These are phyloP conservation scores for Plasmodium billcollinsi DNA, from an alignment of 169 alveolate genomes.

Conservation along the genomic window DNA sequence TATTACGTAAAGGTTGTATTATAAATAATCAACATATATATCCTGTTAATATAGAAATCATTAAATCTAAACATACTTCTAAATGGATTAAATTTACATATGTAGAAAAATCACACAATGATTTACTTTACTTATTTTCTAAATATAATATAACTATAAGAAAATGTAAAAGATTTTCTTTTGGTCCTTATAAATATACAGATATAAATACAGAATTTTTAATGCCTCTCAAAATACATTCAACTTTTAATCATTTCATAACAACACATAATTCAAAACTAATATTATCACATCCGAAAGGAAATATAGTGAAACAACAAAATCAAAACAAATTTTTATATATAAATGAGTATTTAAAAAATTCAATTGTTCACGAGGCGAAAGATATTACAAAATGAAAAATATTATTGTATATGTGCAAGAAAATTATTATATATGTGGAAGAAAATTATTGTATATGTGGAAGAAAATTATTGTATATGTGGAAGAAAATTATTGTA, in stretches of 20 bases:
- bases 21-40: conserved; percentile 15
- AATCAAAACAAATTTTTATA: conserved; percentile 1
- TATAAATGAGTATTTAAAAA: conserved; percentile 22
- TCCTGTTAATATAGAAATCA: conserved; percentile 28
- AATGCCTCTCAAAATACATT: conserved; percentile 54
- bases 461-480: no score
- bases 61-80: conserved; percentile 4
- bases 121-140: conserved; percentile 26
- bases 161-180: conserved; percentile 72
- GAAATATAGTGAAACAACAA: conserved; percentile 17
- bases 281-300: conserved; percentile 22
- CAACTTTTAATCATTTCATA: conserved; percentile 16
- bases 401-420: no score
- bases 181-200: conserved; percentile 65
- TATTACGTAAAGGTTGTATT: conserved; percentile 43
- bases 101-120: conserved; percentile 64
- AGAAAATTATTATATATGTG: no score
- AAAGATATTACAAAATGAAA: neutral
- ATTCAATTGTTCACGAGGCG: conserved; percentile 2
- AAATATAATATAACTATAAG: conserved; percentile 51
- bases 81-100: conserved; percentile 71
- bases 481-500: no score
- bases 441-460: no score
- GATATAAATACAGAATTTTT: conserved; percentile 29
- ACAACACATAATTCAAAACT: conserved; percentile 24